Percentiles rank a stretch among this genome's conserved stretches.
These are phyloP conservation scores for Nematocida ausubeli DNA, from an alignment of 371 early-diverging fungal species.

Conservation along the genomic window DNA sequence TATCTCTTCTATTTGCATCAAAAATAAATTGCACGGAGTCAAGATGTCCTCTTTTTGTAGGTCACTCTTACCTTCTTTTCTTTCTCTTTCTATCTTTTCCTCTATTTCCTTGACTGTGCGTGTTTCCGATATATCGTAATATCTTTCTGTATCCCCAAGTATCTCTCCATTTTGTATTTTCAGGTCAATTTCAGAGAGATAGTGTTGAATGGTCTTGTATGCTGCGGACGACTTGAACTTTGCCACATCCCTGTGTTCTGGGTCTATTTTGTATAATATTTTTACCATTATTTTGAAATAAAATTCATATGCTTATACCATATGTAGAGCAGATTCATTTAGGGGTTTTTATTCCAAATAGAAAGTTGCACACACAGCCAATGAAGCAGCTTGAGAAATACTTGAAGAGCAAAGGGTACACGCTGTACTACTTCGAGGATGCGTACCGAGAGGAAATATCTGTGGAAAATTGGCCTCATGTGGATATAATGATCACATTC, in stretches of 20 bases:
- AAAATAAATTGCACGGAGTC: not conserved
- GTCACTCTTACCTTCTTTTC: not conserved
- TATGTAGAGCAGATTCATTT: conserved; percentile 38
- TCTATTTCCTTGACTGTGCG: not conserved
- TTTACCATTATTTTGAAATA: conserved; percentile 22
- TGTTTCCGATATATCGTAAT: conserved; percentile 3
- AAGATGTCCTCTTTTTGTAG: not conserved
- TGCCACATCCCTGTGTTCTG: conserved; percentile 35
- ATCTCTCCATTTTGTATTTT: conserved; percentile 19
- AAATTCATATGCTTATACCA: conserved; percentile 14
- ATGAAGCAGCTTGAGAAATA: conserved; percentile 38
- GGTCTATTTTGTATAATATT: conserved; percentile 3
- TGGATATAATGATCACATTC: conserved; percentile 90
- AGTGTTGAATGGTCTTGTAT: conserved; percentile 23
- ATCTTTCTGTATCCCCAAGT: conserved; percentile 19
- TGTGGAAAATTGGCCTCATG: conserved; percentile 79
- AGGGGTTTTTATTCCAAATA: conserved; percentile 45
- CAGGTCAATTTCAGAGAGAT: conserved; percentile 10
- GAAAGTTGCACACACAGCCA: conserved; percentile 27
- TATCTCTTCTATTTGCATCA: conserved; percentile 11
- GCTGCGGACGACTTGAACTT: conserved; percentile 37
- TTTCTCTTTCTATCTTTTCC: not conserved
- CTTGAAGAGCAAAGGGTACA: conserved; percentile 37
- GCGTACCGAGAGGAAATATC: conserved; percentile 17
- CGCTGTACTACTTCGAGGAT: conserved; percentile 29